Conservation (phyloP, 495 filamentous ascomycete species). For the Niebla homalea region DNA sequence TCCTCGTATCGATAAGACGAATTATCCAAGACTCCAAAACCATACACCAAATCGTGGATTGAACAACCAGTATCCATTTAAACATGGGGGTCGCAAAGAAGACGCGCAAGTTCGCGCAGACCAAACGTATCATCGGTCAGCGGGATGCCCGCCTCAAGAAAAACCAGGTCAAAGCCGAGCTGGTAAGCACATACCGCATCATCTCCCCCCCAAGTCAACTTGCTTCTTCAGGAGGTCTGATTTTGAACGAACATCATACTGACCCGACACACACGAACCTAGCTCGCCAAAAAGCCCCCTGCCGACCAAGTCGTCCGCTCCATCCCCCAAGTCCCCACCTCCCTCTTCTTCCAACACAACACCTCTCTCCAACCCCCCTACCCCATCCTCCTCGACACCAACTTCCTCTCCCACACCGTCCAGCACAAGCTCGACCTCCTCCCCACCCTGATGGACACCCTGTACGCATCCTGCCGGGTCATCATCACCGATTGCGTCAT, state of each 20-base stretch:
- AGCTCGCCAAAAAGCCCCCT: slow-evolving; percentile 26
- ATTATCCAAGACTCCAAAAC: no score
- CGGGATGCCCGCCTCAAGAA: slow-evolving; percentile 38
- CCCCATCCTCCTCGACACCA: slow-evolving; percentile 42
- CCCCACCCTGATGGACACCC: slow-evolving; percentile 66
- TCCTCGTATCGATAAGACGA: no score
- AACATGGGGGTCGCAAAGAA: slow-evolving; percentile 33
- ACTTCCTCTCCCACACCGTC: slow-evolving; percentile 86
- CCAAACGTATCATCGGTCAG: slow-evolving; percentile 38
- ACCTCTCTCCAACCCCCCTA: slow-evolving; percentile 84
- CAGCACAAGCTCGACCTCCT: slow-evolving; percentile 80
- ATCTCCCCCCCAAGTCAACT: no score
- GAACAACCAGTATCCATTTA: neutral
- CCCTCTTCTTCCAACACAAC: slow-evolving; percentile 93
- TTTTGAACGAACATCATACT: no score
- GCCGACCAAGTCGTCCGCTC: slow-evolving; percentile 47
- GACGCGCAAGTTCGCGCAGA: slow-evolving; percentile 35
- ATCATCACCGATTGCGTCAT: slow-evolving; percentile 39
- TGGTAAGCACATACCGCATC: slow-evolving; percentile 23
- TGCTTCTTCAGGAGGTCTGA: no score
- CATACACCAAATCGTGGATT: neutral
- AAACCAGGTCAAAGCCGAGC: slow-evolving; percentile 36
- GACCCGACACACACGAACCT: no score
- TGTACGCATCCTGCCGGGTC: slow-evolving; percentile 45
- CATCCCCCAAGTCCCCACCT: slow-evolving; percentile 57